phyloP scores from a whole-genome alignment of 1,139 yeast genomes.

The Zygoascus hellenicus region DNA sequence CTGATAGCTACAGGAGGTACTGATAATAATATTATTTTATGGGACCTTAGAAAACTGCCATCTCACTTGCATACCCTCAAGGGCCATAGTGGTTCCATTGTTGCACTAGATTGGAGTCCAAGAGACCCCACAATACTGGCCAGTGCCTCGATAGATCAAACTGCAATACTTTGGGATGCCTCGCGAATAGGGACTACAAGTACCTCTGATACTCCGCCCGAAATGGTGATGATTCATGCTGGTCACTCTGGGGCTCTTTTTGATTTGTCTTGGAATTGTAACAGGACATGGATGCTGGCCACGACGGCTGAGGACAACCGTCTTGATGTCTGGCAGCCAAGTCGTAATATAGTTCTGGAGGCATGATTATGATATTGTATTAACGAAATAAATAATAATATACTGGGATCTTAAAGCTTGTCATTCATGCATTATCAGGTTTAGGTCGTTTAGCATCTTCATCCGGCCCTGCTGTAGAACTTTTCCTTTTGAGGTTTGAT shows the following conservation, averaged over 20 bases:
- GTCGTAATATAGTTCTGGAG: constrained; percentile 37
- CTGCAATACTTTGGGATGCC: constrained; percentile 68
- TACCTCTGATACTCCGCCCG: constrained; percentile 33
- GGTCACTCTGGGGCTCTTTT: constrained; percentile 89
- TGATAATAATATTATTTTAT: constrained; percentile 51
- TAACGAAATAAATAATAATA: constrained; percentile 2
- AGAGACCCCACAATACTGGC: constrained; percentile 54
- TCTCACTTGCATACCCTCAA: constrained; percentile 26
- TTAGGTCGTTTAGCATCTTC: constrained; percentile 1
- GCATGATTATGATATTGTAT: constrained; percentile 3
- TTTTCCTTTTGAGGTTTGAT: constrained; percentile 15
- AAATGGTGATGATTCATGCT: constrained; percentile 63
- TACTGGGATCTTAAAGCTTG: neutral
- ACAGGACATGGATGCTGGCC: constrained; percentile 69
- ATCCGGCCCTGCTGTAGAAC: neutral
- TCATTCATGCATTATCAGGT: neutral
- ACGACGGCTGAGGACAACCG: constrained; percentile 88
- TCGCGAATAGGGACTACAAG: constrained; percentile 32
- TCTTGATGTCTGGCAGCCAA: constrained; percentile 72
- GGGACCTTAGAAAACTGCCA: constrained; percentile 57
- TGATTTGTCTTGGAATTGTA: constrained; percentile 82
- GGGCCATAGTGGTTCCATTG: constrained; percentile 57
- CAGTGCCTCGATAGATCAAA: constrained; percentile 64
- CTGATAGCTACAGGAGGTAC: constrained; percentile 68
- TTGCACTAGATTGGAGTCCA: constrained; percentile 76